These are phyloP conservation scores for Saturnispora galanensis DNA, from an alignment of 805 yeast species.

Conservation along the genomic window DNA sequence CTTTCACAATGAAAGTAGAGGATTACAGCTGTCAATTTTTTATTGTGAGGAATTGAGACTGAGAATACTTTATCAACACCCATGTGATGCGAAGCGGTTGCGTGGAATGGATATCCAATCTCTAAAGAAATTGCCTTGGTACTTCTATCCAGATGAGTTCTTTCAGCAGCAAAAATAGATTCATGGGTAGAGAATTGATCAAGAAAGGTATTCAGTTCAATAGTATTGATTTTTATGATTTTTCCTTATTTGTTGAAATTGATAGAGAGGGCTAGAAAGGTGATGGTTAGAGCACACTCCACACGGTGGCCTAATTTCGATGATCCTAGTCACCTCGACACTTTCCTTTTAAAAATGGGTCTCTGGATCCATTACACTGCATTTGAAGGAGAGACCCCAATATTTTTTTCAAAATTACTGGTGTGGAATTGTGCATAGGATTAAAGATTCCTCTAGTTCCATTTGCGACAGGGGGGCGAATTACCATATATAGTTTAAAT, in stretches of 20 bases:
- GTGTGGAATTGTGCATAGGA: too few species aligned
- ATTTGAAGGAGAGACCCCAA: too few species aligned
- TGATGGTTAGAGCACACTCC: conserved; percentile 5
- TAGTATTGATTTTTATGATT: conserved; percentile 23
- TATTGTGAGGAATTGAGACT: conserved; percentile 50
- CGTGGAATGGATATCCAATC: conserved; percentile 61
- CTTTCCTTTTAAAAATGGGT: conserved; percentile 78
- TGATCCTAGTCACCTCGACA: too few species aligned
- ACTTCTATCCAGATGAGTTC: conserved; percentile 79
- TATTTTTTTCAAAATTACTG: too few species aligned
- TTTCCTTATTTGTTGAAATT: conserved; percentile 22
- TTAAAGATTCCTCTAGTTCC: too few species aligned
- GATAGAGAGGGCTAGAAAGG: conserved; percentile 19
- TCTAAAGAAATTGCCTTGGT: conserved; percentile 58
- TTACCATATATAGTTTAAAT: neutral
- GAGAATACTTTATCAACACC: conserved; percentile 73
- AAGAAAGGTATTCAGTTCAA: conserved; percentile 30
- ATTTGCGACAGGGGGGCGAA: too few species aligned
- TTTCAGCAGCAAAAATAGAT: conserved; percentile 44
- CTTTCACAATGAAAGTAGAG: conserved; percentile 26
- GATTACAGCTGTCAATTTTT: conserved; percentile 40
- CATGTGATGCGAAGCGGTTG: conserved; percentile 56
- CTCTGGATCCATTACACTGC: conserved; percentile 21
- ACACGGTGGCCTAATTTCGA: too few species aligned
- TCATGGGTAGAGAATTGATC: conserved; percentile 35